Conservation (phyloP, 106 monocot species). For the Dactylorhiza incarnata region DNA sequence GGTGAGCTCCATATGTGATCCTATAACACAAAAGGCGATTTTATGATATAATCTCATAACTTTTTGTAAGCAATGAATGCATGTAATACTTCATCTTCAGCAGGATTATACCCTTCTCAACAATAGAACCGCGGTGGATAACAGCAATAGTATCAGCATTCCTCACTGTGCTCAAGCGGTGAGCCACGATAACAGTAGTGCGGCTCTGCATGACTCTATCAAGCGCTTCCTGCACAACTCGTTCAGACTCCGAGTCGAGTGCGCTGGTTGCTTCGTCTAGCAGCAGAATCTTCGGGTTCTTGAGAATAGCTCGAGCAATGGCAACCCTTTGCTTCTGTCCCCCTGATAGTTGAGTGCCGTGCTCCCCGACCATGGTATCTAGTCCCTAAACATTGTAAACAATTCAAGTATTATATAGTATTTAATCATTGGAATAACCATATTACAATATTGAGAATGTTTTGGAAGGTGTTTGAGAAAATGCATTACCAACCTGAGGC, state of each 20-base stretch:
- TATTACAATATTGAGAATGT: no score
- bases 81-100: background rate
- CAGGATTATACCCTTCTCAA: slow-evolving; percentile 20
- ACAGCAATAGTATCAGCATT: slow-evolving; percentile 26
- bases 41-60: background rate
- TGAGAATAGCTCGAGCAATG: slow-evolving; percentile 34
- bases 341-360: slow-evolving; percentile 20
- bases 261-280: slow-evolving; percentile 30
- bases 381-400: slow-evolving; percentile 10
- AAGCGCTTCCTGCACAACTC: slow-evolving; percentile 34
- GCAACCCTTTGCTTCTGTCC: slow-evolving; percentile 27
- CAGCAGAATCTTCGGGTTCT: slow-evolving; percentile 27
- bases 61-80: background rate
- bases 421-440: background rate
- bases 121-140: slow-evolving; percentile 22
- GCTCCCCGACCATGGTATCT: slow-evolving; percentile 25
- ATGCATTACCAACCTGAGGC: slow-evolving; percentile 5
- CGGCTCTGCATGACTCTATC: slow-evolving; percentile 28
- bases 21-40: slow-evolving; percentile 5
- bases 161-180: slow-evolving; percentile 29
- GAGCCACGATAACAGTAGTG: slow-evolving; percentile 38
- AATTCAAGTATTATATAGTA: background rate
- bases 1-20: slow-evolving; percentile 15
- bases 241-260: slow-evolving; percentile 31
- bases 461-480: background rate